phyloP scores from a whole-genome alignment of 1,284 basidiomycete genomes.

The Sparassis latifolia region DNA sequence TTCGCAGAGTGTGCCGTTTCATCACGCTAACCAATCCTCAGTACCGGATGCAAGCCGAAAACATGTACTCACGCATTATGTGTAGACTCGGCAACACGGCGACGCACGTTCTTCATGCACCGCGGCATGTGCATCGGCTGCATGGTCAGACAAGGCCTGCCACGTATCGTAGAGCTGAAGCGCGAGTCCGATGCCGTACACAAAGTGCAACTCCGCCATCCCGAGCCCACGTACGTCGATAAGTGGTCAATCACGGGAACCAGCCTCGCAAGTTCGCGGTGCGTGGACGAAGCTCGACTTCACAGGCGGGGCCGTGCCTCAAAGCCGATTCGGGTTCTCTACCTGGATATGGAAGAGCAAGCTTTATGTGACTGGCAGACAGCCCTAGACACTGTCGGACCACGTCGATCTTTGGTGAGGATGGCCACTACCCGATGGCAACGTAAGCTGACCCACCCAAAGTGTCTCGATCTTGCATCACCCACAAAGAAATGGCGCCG shows the following conservation, averaged over 20 bases:
- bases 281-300: constrained; percentile 21
- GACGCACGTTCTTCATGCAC: constrained; percentile 5
- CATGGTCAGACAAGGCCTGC: neutral
- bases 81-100: neutral
- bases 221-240: constrained; percentile 13
- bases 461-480: constrained; percentile 9
- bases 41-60: constrained; percentile 17
- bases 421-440: too few relatives aligned
- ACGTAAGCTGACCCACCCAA: too few relatives aligned
- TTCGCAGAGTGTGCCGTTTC: constrained; percentile 12
- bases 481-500: constrained; percentile 27
- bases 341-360: constrained; percentile 20
- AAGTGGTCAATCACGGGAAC: constrained; percentile 6
- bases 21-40: constrained; percentile 13
- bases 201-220: constrained; percentile 10
- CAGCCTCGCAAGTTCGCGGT: constrained; percentile 17
- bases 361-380: constrained; percentile 29
- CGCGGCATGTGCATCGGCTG: constrained; percentile 2
- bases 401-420: constrained; percentile 26
- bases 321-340: constrained; percentile 14
- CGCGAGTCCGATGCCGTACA: too few relatives aligned
- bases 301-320: constrained; percentile 10
- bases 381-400: constrained; percentile 19
- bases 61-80: constrained; percentile 8
- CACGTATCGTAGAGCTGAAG: neutral